Conservation (phyloP, 768 basidiomycete genomes). For the Pleurotus cornucopiae region DNA sequence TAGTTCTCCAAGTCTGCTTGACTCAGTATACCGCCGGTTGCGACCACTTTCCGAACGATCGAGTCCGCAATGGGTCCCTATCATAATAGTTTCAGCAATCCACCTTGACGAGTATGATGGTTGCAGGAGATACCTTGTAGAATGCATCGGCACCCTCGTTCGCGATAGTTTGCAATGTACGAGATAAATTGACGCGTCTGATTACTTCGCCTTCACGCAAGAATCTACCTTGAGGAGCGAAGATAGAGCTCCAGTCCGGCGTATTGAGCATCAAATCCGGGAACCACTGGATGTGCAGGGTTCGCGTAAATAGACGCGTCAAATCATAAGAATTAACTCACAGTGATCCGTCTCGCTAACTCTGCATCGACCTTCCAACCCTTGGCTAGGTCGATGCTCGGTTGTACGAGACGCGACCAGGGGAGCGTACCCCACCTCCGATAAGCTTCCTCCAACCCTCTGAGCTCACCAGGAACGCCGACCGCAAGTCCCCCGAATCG, state of each 20-base stretch:
- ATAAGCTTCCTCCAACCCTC: constrained; percentile 83
- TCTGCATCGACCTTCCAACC: constrained; percentile 82
- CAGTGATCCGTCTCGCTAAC: constrained; percentile 68
- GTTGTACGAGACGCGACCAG: constrained; percentile 76
- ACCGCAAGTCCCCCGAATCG: constrained; percentile 78
- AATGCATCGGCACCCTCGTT: constrained; percentile 75
- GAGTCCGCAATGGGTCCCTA: constrained; percentile 81
- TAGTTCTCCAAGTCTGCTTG: constrained; percentile 73
- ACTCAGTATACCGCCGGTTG: constrained; percentile 78
- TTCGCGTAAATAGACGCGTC: not conserved
- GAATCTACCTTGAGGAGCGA: constrained; percentile 72
- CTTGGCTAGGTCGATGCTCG: constrained; percentile 67
- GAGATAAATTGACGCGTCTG: constrained; percentile 67
- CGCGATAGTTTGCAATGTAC: constrained; percentile 72
- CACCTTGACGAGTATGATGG: not conserved
- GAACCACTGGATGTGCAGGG: constrained; percentile 29
- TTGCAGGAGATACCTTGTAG: constrained; percentile 52
- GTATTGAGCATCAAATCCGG: constrained; percentile 55
- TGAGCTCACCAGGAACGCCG: constrained; percentile 89
- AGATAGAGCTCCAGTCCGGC: constrained; percentile 78
- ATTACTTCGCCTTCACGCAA: constrained; percentile 75
- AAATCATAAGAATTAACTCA: constrained; percentile 24
- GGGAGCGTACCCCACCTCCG: constrained; percentile 75
- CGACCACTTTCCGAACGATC: constrained; percentile 63
- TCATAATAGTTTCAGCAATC: not conserved